These are phyloP conservation scores for Pseudocercospora fuligena DNA, from an alignment of 2,329 filamentous ascomycete species.

Conservation along the genomic window DNA sequence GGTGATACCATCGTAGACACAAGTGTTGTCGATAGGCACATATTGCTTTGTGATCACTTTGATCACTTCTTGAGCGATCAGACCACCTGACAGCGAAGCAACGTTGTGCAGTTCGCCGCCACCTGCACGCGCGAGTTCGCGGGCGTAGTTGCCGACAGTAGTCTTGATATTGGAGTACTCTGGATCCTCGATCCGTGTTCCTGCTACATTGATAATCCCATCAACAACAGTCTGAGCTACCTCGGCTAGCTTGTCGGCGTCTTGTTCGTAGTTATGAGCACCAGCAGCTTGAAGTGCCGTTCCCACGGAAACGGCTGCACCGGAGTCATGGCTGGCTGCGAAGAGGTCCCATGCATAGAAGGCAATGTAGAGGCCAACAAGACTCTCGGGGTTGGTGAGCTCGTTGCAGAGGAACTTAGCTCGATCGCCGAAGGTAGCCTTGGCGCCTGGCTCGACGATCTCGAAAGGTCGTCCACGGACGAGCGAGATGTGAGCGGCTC, in stretches of 20 bases:
- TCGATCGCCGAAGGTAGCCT: conserved; percentile 43
- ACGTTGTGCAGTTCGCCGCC: conserved; percentile 93
- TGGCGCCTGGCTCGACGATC: conserved; percentile 48
- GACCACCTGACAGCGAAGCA: conserved; percentile 82
- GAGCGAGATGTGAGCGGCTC: conserved; percentile 89
- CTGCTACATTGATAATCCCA: conserved; percentile 49
- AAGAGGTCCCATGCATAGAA: conserved; percentile 58
- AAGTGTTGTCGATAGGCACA: conserved; percentile 67
- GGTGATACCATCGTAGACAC: conserved; percentile 65
- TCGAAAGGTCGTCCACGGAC: conserved; percentile 68
- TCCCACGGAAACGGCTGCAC: neutral
- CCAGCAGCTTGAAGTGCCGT: conserved; percentile 43
- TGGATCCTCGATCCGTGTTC: conserved; percentile 46
- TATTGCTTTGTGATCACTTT: conserved; percentile 79
- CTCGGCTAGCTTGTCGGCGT: conserved; percentile 47
- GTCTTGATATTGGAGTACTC: conserved; percentile 46
- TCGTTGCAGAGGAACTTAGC: conserved; percentile 54
- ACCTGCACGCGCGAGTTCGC: conserved; percentile 68
- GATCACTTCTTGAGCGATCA: conserved; percentile 96
- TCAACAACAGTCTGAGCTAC: conserved; percentile 51
- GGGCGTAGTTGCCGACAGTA: conserved; percentile 43
- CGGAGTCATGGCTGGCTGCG: conserved; percentile 46
- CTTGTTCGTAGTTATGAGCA: conserved; percentile 40
- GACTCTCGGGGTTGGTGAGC: conserved; percentile 50
- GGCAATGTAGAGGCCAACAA: conserved; percentile 56